Percentiles rank a stretch among this genome's conserved stretches.
These are phyloP conservation scores for Emergomyces orientalis DNA, from an alignment of 2,329 filamentous ascomycete genomes.

Conservation along the genomic window DNA sequence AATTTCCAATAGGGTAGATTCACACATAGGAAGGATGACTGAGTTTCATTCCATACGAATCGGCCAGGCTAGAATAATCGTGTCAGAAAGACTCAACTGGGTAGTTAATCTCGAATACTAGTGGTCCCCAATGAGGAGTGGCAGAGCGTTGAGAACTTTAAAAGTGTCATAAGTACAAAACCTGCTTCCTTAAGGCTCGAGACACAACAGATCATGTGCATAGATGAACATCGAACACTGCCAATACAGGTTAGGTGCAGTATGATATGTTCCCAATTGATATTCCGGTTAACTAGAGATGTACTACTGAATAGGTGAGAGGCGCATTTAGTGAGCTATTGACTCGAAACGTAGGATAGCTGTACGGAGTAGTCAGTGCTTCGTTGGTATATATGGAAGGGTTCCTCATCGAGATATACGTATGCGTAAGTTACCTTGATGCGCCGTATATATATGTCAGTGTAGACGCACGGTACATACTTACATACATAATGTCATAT, in stretches of 20 bases:
- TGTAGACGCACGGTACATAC: neutral
- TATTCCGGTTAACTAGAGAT: neutral
- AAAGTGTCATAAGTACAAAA: neutral
- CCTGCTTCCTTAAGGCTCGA: neutral
- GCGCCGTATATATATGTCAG: neutral
- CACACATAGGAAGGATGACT: neutral
- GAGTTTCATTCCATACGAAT: neutral
- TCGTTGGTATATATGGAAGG: neutral
- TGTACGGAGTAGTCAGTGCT: neutral
- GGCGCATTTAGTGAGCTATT: neutral
- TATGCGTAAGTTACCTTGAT: neutral
- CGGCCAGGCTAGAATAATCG: neutral
- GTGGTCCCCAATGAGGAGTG: neutral
- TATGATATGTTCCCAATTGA: neutral
- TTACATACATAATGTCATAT: neutral
- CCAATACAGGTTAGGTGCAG: neutral
- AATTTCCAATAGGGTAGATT: neutral
- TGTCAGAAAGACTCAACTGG: neutral
- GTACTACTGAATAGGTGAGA: neutral
- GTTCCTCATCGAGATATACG: constrained; percentile 1
- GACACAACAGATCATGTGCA: neutral
- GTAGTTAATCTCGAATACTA: neutral
- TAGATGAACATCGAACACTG: neutral
- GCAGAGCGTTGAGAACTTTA: constrained; percentile 1
- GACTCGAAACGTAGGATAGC: neutral